Evolutionary conservation across 225 moss, liverwort and hornwort genomes (phyloP).

Genomic region (Anthoceros angustus): DNA sequence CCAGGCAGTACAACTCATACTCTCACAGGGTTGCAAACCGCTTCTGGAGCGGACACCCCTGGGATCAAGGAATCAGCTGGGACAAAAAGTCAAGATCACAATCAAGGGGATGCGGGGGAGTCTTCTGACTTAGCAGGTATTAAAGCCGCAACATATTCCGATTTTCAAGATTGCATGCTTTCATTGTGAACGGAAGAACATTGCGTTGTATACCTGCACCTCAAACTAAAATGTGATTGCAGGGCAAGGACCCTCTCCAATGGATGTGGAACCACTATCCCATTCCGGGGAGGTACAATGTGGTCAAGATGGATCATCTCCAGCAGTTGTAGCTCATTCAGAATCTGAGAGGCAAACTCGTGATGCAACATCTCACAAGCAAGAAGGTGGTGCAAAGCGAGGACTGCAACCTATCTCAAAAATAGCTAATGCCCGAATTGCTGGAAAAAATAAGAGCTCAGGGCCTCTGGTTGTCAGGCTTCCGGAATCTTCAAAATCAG

Average conservation of each 20-base stretch:
- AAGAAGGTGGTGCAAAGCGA: not conserved
- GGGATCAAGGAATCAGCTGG: not conserved
- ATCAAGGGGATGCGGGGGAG: not conserved
- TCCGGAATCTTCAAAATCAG: not conserved
- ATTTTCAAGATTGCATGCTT: no score
- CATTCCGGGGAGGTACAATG: not conserved
- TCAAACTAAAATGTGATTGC: no score
- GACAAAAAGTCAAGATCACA: not conserved
- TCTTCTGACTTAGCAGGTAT: not conserved
- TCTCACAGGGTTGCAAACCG: not conserved
- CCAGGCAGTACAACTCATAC: constrained; percentile 5
- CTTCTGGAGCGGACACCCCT: not conserved
- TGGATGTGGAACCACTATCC: not conserved
- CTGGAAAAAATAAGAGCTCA: not conserved
- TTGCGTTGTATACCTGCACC: no score
- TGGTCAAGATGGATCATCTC: not conserved
- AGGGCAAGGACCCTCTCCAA: no score
- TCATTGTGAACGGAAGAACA: no score
- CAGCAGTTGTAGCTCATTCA: not conserved
- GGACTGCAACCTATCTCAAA: not conserved
- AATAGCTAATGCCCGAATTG: not conserved
- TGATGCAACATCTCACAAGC: not conserved
- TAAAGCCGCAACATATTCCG: no score
- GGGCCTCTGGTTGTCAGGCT: not conserved
- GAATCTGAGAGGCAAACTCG: not conserved